Conservation (phyloP, 441 rosid genomes). For the Gossypium aridum region DNA sequence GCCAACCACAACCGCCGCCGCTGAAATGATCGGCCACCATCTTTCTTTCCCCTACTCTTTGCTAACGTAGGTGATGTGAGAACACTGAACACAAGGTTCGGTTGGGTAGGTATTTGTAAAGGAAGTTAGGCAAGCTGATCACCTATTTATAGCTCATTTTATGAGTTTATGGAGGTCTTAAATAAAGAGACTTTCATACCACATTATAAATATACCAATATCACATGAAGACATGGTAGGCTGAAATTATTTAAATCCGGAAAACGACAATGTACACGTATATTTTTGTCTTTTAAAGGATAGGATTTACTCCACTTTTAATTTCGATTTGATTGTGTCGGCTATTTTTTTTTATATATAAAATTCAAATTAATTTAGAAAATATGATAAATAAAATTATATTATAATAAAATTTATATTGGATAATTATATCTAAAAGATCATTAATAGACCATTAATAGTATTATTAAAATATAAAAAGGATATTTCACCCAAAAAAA, state of each 20-base stretch:
- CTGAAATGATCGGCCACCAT: conserved; percentile 31
- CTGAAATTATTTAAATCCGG: background rate
- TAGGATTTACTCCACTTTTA: no score
- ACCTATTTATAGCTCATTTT: background rate
- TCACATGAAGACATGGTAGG: no score
- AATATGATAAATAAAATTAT: no score
- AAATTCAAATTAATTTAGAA: no score
- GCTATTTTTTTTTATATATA: no score
- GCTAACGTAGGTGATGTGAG: background rate
- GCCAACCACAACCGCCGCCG: conserved; percentile 16
- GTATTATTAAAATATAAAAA: no score
- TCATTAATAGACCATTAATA: no score
- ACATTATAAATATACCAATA: background rate
- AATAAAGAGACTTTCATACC: background rate
- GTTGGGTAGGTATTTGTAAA: background rate
- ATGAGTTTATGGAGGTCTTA: background rate
- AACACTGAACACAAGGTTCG: background rate
- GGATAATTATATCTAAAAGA: no score
- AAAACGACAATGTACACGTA: background rate
- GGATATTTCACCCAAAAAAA: no score
- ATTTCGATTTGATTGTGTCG: no score
- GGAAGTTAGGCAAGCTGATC: background rate
- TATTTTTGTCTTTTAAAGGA: background rate
- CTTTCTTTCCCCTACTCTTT: background rate
- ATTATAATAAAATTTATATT: no score